Base-by-base conservation (phyloP, 2,329 filamentous ascomycete genomes). In the Talaromyces funiculosus region DNA sequence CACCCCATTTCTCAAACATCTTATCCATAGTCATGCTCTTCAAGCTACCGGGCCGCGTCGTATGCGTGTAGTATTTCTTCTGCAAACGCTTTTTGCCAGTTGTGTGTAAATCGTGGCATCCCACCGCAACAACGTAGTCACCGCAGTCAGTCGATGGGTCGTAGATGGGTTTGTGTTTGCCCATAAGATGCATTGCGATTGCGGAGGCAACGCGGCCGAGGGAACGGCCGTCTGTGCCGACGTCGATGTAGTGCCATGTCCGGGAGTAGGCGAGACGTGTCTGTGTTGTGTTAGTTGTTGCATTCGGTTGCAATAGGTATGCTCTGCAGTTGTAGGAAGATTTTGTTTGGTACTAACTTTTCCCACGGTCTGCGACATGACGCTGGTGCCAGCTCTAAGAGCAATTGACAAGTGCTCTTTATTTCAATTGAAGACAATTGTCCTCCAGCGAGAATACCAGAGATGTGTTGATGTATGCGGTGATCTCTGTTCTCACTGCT, bases 101-200 rank as follows among this genome's bases (percentile, higher is more conserved):
- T 1, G 87, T 88, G 79, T 92, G 87, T 54, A 99, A 82, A 53
- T 93, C 87, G 42, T 89, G 84, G 81, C 94, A 97, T 75, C 92
- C 88, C 38, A 90, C 90, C 56, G 94, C 92, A 0, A 99, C 93
- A 12, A 99, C 92, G 77, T 99, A 99, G 85, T 99, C 94, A 68
- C 94, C 94, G 82, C 94, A 97, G 82, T 99, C 94, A 63, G 92
- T 97, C 22, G 92, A 96, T 1, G 94, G 94, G 78, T 97, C 90
- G 80, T 87, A 99, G 76, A 94, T 96, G 22, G 94, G 94, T 80
- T 99, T 99, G 84, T 99, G 89, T 82, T 99, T 99, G 79, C 94
- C 94, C 92, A 97, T 97, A 57, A 97, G 86, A 63, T 90, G 82
- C 58, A 88, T 81, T 64, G 92, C 93, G 75, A 97, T 96, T 64